Evolutionary conservation across 495 filamentous ascomycete species (phyloP), one percentile per base, ranked within the genome.

Genomic region (Penicillium canescens): DNA sequence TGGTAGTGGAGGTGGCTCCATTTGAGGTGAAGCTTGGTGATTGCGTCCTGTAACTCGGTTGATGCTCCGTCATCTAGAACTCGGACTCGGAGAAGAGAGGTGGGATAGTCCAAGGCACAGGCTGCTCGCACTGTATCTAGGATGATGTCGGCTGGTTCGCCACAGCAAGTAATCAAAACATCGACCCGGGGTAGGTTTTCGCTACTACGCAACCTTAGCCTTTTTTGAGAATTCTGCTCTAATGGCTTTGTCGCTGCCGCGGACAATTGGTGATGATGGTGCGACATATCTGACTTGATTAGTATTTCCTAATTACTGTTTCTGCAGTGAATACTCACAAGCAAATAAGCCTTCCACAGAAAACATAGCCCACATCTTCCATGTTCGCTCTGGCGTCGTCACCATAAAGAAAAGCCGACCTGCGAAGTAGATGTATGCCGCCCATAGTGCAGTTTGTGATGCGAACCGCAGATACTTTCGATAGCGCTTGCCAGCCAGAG

Each of bases 91-190:
- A 76, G 79, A 0, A 57, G 61, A 24, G 77, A 66, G 12, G 31
- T 6, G 0, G 81, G 81, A 42, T 82, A 84, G 59, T 84, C 75
- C 11, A 77, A 28, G 3, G 58, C 53, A 45, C 73, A 75, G 8
- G 80, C 74, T 10, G 78, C 78, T 24, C 71, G 68, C 7, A 77
- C 69, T 6, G 81, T 84, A 53, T 82, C 76, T 14, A 82, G 49
- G 8, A 82, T 73, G 1, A 85, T 58, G 16, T 80, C 74, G 20
- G 75, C 52, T 12, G 73, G 66, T 56, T 82, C 81, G 21, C 72
- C 69, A 51, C 78, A 81, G 57, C 74, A 78, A 3, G 78, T 68
- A 6, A 82, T 52, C 12, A 83, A 62, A 0, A 78, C 63, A 38
- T 83, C 79, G 2, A 82, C 72, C 1, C 61, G 63, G 13, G 80